Base-by-base conservation (phyloP, 83 land plant genomes). In the Thuja plicata region DNA sequence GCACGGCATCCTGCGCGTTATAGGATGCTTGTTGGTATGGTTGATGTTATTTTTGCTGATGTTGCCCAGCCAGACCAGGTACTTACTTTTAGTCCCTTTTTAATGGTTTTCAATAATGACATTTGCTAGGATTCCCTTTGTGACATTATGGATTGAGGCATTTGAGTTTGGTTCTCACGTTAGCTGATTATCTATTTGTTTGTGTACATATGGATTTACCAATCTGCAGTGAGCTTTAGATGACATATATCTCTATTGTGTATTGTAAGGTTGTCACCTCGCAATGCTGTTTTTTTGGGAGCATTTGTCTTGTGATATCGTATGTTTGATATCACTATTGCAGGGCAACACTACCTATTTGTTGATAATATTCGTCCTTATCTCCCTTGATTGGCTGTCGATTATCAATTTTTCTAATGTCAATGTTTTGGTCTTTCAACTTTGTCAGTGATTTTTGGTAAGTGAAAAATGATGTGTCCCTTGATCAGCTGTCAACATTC, bases 11-110 rank as follows among this genome's bases (percentile, higher is more conserved):
- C 99, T 0, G 88, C 93, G 3, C 91, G 93, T 38, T 98, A 98
- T 90, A 73, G 99, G 5, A 98, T 98, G 99, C 87, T 98, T 34
- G 97, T 98, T 62, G 96, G 99, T 81, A 98, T 98, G 99, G 99
- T 98, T 43, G 99, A 98, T 92, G 99, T 98, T 8, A 95, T 98
- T 57, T 97, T 98, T 90, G 97, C 99, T 87, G 99, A 98, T 93
- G 99, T 98, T 91, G 99, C 99, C 45, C 99, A 98, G 87, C 99
- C 99, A 30, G 99, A 98, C 88, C 99, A 98, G 99, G 99, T 97
- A 89, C 71, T 83, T n/a, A 74, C 19, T 81, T 38, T 24, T 79
- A 43, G 41, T 11, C 15, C 70, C 15, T 46, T 17, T 55, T 57
- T 57, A 34, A 10, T 57, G n/a, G n/a, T 27, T 8, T 7, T 24